phyloP scores from a whole-genome alignment of 805 yeast species.

The Vanderwaltozyma verrucispora region DNA sequence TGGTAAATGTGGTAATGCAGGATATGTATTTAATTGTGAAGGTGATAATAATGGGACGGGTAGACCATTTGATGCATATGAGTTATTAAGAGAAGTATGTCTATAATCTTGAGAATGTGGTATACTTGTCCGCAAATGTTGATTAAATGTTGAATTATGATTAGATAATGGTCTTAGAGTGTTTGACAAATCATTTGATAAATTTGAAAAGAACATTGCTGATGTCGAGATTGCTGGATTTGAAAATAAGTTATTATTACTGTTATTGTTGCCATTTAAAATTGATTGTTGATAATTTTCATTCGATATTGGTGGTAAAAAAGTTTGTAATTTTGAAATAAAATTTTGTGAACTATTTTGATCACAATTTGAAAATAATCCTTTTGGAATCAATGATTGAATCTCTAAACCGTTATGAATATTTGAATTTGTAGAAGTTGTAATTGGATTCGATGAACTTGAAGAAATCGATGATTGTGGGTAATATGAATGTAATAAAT shows the following conservation, averaged over 20 bases:
- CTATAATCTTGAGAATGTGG: too few species aligned
- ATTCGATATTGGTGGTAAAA: constrained; percentile 11
- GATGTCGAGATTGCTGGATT: constrained; percentile 1
- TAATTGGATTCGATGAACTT: neutral
- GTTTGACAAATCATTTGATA: constrained; percentile 14
- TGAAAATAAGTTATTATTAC: neutral
- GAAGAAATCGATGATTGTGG: neutral
- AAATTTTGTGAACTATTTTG: constrained; percentile 14
- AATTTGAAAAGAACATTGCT: constrained; percentile 15
- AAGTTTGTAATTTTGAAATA: constrained; percentile 14
- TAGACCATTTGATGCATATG: neutral
- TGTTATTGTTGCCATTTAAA: neutral
- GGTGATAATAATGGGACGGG: neutral
- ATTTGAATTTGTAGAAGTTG: too few species aligned
- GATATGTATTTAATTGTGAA: neutral
- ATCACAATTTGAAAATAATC: constrained; percentile 11
- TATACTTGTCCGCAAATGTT: too few species aligned
- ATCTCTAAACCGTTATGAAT: neutral
- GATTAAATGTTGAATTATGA: neutral
- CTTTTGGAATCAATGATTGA: constrained; percentile 2
- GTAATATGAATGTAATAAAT: neutral
- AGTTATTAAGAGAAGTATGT: too few species aligned
- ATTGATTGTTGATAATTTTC: neutral
- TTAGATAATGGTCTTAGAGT: neutral
- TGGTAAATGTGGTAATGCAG: neutral